Base-by-base conservation (phyloP, 2,329 filamentous ascomycete genomes). In the Ceratocystis cubensis region DNA sequence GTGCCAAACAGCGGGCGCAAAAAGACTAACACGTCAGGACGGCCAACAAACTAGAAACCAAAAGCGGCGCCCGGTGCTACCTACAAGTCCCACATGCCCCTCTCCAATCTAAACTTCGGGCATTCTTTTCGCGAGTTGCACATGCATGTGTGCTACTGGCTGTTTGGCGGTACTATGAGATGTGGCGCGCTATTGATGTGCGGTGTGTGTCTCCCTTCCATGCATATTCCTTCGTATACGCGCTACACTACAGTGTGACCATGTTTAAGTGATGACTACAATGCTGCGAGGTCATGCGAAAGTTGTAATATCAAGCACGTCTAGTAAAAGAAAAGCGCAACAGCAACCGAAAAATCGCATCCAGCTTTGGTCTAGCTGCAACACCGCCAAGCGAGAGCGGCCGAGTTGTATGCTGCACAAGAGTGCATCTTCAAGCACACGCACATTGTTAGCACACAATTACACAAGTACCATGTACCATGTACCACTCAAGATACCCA, bases 221-320 rank as follows among this genome's bases (percentile, higher is more conserved):
- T 53, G 48, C 48, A 53, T 53, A 8, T 53, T 53, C 48, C 48
- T 53, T 53, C 22, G 48, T 53, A 53, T 53, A 53, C 48, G 48
- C 46, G 22, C 20, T 15, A 15, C 48, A 53, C 48, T 28, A 53
- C 48, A 15, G 48, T 53, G 48, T 25, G 20, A 53, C 48, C 48
- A 53, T 53, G 48, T 41, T 37, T 41, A 41, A 41, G 37, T 53
- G 20, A 13, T 53, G 48, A 53, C 48, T 53, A 15, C 20, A 41
- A 41, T 53, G 48, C 48, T 25, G 25, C 48, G 8, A 53, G 20
- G 25, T 2, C 7, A 25, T 5, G 48, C 17, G 8, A 50, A 25
- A 22, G n/a, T 50, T n/a, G 7, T 2, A 50, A n/a, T 50, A 25
- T 50, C 46, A 8, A 20, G 46, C 6, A 50, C 7, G 4, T n/a